Base-by-base conservation (phyloP, 805 yeast genomes). In the Tanozyma kutaoensis region DNA sequence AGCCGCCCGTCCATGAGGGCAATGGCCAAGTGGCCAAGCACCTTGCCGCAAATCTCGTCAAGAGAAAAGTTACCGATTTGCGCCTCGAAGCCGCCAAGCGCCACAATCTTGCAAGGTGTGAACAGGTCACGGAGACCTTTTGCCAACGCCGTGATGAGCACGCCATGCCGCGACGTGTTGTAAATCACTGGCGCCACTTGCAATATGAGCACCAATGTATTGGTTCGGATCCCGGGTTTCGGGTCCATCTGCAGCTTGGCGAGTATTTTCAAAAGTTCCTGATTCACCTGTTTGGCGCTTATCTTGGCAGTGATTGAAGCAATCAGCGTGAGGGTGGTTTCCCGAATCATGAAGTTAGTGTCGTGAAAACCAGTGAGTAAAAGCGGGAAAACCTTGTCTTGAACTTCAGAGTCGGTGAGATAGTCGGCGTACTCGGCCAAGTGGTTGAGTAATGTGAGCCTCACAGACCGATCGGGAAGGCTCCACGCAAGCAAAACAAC, bases 331-430 rank as follows among this genome's bases (percentile, higher is more conserved):
- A 88, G 57, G 0, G 96, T 80, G 28, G 76, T 81, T 37, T 79
- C 79, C 35, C 96, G 60, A 22, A 88, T 71, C n/a, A 76, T 64
- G 3, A 74, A 67, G 45, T 82, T 86, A 1, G 91, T 71, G 46
- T 88, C 98, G 19, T 75, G 70, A 41, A 88, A 78, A 0, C 98
- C 97, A 12, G 77, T 72, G n/a, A 76, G 52, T 39, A 80, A 60
- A 25, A 66, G 65, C 8, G 70, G 69, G 47, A 80, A 82, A 1
- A 91, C 63, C 37, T 69, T 72, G 36, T 66, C 73, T 36, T 76
- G 76, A 4, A 86, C 67, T 17, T 77, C 82, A 24, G 65, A 50
- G 22, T 69, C 70, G 3, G 70, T 58, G 14, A 84, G 46, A 5
- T 15, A 7, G 5, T 15, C 17, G 15, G 72, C 57, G 33, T 68